phyloP scores from a whole-genome alignment of 108 stramenopile genomes.

The Skeletonema tropicum region DNA sequence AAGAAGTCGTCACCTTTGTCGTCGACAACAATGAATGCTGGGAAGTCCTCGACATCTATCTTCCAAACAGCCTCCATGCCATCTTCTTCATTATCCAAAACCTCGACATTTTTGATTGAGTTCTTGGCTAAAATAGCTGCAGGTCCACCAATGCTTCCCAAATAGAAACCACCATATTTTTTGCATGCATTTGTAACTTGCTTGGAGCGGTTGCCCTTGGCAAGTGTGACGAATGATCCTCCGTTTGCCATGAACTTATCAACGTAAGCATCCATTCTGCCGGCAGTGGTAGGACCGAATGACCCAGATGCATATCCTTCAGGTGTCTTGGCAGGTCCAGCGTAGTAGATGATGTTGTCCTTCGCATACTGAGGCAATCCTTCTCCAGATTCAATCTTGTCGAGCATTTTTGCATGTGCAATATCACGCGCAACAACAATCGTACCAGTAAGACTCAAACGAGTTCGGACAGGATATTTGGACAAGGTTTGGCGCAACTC shows the following conservation, averaged over 20 bases:
- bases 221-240: constrained; percentile 91
- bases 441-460: constrained; percentile 90
- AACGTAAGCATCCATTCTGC: constrained; percentile 97
- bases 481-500: constrained; percentile 83
- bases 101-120: constrained; percentile 94
- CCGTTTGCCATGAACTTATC: constrained; percentile 93
- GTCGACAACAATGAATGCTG: constrained; percentile 97
- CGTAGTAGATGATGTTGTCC: constrained; percentile 96
- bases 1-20: constrained; percentile 98
- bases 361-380: constrained; percentile 96
- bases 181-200: constrained; percentile 95
- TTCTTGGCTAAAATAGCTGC: constrained; percentile 97
- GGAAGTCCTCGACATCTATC: constrained; percentile 96
- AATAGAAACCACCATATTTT: constrained; percentile 95
- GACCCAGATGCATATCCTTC: constrained; percentile 94
- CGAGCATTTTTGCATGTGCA: constrained; percentile 95
- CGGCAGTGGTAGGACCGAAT: constrained; percentile 97
- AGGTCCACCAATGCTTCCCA: constrained; percentile 96
- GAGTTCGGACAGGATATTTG: constrained; percentile 85
- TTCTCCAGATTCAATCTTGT: constrained; percentile 90
- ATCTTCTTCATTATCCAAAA: constrained; percentile 95
- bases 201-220: constrained; percentile 94
- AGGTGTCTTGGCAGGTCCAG: constrained; percentile 97
- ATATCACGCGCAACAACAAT: constrained; percentile 97
- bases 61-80: constrained; percentile 99